A percentile compares a stretch with the other conserved stretches of the same genome.
Conservation (phyloP, 148 eudicot species). For the Cornus suecica region DNA sequence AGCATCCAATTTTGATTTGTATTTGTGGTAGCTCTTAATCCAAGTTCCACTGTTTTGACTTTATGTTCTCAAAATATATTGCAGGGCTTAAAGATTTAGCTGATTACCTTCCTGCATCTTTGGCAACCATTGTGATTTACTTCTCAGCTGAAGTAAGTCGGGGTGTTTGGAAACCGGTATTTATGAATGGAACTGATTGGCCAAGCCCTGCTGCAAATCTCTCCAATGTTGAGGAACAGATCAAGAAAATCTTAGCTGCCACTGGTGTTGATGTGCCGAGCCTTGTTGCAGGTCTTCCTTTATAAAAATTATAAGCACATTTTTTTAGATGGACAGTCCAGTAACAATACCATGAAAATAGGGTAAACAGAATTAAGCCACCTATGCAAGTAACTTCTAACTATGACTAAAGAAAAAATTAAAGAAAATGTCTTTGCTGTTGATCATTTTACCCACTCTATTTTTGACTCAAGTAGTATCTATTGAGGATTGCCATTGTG, state of each 20-base stretch:
- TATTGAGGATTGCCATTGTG: neutral
- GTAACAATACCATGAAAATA: too few species aligned
- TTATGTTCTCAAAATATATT: neutral
- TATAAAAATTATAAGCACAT: neutral
- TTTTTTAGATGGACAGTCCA: neutral
- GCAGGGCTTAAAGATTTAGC: conserved; percentile 59
- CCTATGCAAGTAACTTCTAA: neutral
- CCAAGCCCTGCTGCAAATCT: conserved; percentile 71
- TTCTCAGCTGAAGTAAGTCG: conserved; percentile 77
- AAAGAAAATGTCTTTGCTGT: neutral
- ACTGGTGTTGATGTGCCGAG: conserved; percentile 65
- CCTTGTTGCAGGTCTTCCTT: conserved; percentile 41
- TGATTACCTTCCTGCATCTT: conserved; percentile 70
- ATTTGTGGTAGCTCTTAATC: neutral
- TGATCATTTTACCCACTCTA: neutral
- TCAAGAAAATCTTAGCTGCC: conserved; percentile 57
- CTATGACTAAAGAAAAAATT: neutral
- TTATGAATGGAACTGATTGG: conserved; percentile 78
- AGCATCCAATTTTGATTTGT: neutral
- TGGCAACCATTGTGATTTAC: conserved; percentile 62
- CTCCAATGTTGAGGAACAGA: conserved; percentile 48
- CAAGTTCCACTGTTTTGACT: neutral
- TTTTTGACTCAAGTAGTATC: neutral
- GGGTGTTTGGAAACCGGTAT: conserved; percentile 69
- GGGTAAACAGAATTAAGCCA: neutral